phyloP scores from a whole-genome alignment of 2,329 filamentous ascomycete genomes.

The Lizonia empirigonia region DNA sequence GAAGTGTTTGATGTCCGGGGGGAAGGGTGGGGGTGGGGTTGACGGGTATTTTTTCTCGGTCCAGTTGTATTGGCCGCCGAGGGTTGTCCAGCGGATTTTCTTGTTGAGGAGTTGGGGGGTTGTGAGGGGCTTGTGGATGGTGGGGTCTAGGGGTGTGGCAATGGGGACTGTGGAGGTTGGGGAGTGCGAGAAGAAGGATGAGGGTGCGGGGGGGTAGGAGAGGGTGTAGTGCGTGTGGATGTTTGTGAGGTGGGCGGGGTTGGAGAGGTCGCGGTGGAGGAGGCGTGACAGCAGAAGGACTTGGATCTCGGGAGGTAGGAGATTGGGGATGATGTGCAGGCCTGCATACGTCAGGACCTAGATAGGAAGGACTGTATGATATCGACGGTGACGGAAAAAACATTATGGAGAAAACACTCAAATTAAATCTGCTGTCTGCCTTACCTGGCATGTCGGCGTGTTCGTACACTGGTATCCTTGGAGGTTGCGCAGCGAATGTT shows the following conservation, averaged over 20 bases:
- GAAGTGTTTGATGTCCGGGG: conserved; percentile 71
- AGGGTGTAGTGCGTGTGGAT: conserved; percentile 82
- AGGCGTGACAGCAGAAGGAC: conserved; percentile 71
- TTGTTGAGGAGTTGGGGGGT: conserved; percentile 73
- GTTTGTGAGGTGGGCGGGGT: conserved; percentile 81
- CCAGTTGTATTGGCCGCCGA: conserved; percentile 98
- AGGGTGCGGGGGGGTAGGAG: conserved; percentile 59
- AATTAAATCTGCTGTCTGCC: too few species aligned
- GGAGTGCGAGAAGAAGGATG: conserved; percentile 60
- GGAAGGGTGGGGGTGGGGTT: conserved; percentile 72
- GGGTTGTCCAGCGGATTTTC: conserved; percentile 89
- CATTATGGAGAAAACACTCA: too few species aligned
- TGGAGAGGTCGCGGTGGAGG: conserved; percentile 77
- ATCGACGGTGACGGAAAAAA: not conserved
- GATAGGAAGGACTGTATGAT: not conserved
- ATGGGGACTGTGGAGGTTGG: conserved; percentile 31
- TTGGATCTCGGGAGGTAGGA: conserved; percentile 75
- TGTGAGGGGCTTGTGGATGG: conserved; percentile 75
- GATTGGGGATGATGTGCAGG: conserved; percentile 74
- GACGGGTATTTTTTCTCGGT: conserved; percentile 80
- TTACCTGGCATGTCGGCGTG: conserved; percentile 72
- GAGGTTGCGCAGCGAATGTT: conserved; percentile 2
- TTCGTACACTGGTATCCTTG: conserved; percentile 58
- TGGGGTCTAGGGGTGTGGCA: conserved; percentile 67
- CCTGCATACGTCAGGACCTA: conserved; percentile 60